Conservation (phyloP, 169 alveolate species). For the Eimeria acervulina region DNA sequence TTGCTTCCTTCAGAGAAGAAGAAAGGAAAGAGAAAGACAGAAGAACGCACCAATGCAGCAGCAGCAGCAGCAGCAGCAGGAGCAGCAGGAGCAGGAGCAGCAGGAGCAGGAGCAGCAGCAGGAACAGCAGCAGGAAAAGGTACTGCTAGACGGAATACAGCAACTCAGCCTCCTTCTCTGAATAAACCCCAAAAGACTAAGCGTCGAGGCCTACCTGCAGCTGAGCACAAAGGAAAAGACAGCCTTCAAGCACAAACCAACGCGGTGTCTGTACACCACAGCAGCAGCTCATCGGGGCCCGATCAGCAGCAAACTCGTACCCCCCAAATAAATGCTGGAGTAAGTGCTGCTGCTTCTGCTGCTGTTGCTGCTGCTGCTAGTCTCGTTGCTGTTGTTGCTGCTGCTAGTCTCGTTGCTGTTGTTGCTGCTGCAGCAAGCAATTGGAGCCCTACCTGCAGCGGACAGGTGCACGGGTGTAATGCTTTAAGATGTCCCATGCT, state of each 20-base stretch:
- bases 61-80: slow-evolving; percentile 48
- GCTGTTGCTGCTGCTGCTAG: background rate
- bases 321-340: background rate
- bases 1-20: slow-evolving; percentile 76
- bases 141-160: too few species aligned
- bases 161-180: too few species aligned
- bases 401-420: too few species aligned
- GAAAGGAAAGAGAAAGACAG: background rate
- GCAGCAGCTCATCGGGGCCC: too few species aligned
- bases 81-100: background rate
- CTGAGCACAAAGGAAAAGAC: background rate
- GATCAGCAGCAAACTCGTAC: background rate
- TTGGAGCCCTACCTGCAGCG: background rate
- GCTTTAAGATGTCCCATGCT: background rate
- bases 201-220: slow-evolving; percentile 13
- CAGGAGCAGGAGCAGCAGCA: slow-evolving; percentile 7
- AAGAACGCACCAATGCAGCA: background rate
- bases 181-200: background rate
- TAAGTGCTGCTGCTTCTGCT: background rate
- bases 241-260: background rate
- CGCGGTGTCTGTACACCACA: background rate
- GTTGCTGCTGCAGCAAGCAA: too few species aligned
- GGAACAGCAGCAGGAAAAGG: slow-evolving; percentile 30
- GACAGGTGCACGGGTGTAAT: too few species aligned
- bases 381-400: too few species aligned